Evolutionary conservation across 2,329 filamentous ascomycete species (phyloP), one percentile per base, ranked within the genome.

Genomic region (Ascosphaera apis): DNA sequence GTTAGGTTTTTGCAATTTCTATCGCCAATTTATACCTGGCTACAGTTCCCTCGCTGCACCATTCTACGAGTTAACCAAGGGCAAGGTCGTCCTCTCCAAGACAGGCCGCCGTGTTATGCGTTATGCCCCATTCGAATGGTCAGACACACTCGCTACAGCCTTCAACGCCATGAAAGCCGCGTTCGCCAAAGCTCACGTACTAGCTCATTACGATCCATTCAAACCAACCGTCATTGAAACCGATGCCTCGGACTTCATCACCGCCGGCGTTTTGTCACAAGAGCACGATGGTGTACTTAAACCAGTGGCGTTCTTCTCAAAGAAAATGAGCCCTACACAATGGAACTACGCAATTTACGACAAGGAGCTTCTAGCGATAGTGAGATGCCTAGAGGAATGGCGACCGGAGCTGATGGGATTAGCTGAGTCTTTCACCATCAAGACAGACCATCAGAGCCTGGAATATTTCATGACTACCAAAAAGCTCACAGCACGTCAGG

Each of bases 381-480:
- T 28, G 13, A 8, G 13, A 8, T 8, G 9, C 13, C 25, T 28
- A 9, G 25, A 28, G 25, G 8, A 13, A 9, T 28, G 25, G 25
- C 8, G 13, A 13, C 25, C 25, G 13, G 25, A 28, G 13, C 9
- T 28, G 8, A 8, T 28, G 8, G 25, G 25, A 9, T 13, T 28
- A 9, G 25, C 9, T 8, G 13, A 13, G 9, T 13, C 25, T 8
- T 13, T 47, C 12, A 36, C 41, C 13, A 43, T 55, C 1, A 34
- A 47, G 12, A 47, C 43, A 2, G 42, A 56, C 39, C 41, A 56
- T 39, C 41, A 46, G 27, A 49, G 44, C 27, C 43, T 55, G 1
- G 36, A 47, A 34, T 48, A 46, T 36, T 54, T 53, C 36, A 49
- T 43, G 28, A 44, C 41, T 3, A 52, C 39, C 2, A 53, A 53